These are phyloP conservation scores for Euphorbia tirucalli DNA, from an alignment of 345 rosid genomes.

Conservation along the genomic window DNA sequence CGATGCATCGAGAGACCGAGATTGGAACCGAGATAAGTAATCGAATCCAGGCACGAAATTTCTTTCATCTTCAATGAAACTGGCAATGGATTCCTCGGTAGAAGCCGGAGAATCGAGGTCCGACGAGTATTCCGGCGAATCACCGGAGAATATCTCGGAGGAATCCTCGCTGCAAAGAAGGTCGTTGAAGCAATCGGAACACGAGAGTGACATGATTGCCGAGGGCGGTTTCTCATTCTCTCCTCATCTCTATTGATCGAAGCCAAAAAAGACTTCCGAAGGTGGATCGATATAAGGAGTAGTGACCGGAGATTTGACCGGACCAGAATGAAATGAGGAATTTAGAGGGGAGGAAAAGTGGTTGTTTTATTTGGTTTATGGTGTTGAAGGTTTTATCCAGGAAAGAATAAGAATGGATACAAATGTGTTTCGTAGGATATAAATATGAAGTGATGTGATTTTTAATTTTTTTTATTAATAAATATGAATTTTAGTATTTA, in stretches of 20 bases:
- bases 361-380: slow-evolving; percentile 14
- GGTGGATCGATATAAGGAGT: background rate
- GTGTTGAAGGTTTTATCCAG: background rate
- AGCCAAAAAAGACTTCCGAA: background rate
- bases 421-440: slow-evolving; percentile 41
- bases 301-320: slow-evolving; percentile 6
- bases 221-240: slow-evolving; percentile 34
- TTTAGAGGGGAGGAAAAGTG: slow-evolving; percentile 1
- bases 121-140: slow-evolving; percentile 62
- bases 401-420: background rate
- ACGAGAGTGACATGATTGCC: slow-evolving; percentile 53
- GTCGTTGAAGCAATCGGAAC: slow-evolving; percentile 56
- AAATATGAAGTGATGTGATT: slow-evolving; percentile 47
- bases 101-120: slow-evolving; percentile 50
- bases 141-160: slow-evolving; percentile 56
- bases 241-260: slow-evolving; percentile 36
- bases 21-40: slow-evolving; percentile 64
- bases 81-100: slow-evolving; percentile 60
- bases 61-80: slow-evolving; percentile 64
- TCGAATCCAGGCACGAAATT: slow-evolving; percentile 89
- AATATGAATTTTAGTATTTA: background rate
- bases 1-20: slow-evolving; percentile 74
- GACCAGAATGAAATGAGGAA: background rate
- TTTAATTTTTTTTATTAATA: background rate
- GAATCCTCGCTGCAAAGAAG: slow-evolving; percentile 79